Percentiles rank a stretch among this genome's conserved stretches.
These are phyloP conservation scores for Lachnellula willkommii DNA, from an alignment of 2,329 filamentous ascomycete genomes.

Conservation along the genomic window DNA sequence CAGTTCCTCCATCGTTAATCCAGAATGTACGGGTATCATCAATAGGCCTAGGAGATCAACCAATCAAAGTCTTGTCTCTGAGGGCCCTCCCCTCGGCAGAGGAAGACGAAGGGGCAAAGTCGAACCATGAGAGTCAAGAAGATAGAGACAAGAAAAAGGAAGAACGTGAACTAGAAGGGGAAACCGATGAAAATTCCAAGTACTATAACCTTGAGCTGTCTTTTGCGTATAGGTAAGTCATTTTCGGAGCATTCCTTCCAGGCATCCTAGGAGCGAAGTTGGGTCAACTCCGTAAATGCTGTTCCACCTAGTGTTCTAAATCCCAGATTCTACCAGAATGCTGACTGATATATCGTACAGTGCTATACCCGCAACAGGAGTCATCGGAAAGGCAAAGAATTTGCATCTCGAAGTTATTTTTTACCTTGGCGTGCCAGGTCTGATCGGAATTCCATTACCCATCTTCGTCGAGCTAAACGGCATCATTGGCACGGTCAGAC, in stretches of 20 bases:
- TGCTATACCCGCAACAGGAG: constrained; percentile 19
- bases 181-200: constrained; percentile 13
- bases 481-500: constrained; percentile 17
- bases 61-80: constrained; percentile 17
- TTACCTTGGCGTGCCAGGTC: constrained; percentile 17
- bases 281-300: no score
- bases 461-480: constrained; percentile 19
- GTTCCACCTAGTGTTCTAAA: no score
- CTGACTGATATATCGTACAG: constrained; percentile 1
- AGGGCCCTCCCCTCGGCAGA: constrained; percentile 17
- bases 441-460: constrained; percentile 16
- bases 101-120: constrained; percentile 10
- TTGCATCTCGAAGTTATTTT: constrained; percentile 22
- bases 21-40: constrained; percentile 18
- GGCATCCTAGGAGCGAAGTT: no score
- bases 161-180: constrained; percentile 16
- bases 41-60: constrained; percentile 17
- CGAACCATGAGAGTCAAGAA: constrained; percentile 6
- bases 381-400: constrained; percentile 21
- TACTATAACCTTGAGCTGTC: constrained; percentile 20
- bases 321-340: no score
- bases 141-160: constrained; percentile 15
- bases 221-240: constrained; percentile 6
- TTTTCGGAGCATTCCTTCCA: no score
- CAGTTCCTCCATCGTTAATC: constrained; percentile 16